Evolutionary conservation across 345 rosid genomes (phyloP), one percentile per base, ranked within the genome.

Genomic region (Brassica rapa): DNA sequence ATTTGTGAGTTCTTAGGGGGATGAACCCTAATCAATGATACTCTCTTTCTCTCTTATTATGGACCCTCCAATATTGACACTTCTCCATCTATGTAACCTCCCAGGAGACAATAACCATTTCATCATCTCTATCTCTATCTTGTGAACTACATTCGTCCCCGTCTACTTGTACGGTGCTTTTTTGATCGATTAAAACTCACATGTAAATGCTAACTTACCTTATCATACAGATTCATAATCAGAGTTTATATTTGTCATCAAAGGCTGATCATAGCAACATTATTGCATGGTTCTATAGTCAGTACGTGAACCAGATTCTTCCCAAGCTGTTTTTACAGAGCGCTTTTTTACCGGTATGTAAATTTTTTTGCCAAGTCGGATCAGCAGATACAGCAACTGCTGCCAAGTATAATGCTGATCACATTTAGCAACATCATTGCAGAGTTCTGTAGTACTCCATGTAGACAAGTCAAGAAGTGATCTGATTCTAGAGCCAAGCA

Each of bases 1-100:
- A 21, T 72, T 21, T 37, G 60, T 65, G 37, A 78, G 24, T 66
- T 59, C 62, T 60, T 79, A 67, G 82, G 77, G 77, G 82, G 73
- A 67, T 72, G 82, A 79, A 79, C 73, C 74, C 77, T 79, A 79
- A 67, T 79, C 64, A 79, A 72, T 79, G 77, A n/a, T 62, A 21
- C 56, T 24, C 68, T 46, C 65, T 73, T 66, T 73, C 73, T 61
- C 56, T 79, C 51, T 15, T 73, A 12, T 25, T 24, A 49, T 66
- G 82, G 82, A 78, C 82, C 82, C 77, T 79, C 74, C 68, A 67
- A 8, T 16, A 62, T 68, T 79, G 82, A 74, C 71, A 68, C n/a
- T 68, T 79, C 82, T 72, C 65, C 71, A 15, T 79, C 78, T 57
- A 16, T 79, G 74, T 67, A 79, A 68, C 78, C 70, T 37, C 65